Evolutionary conservation across 192 early-diverging fungal genomes (phyloP), one percentile per base, ranked within the genome.

Genomic region (Rhizophagus clarus): DNA sequence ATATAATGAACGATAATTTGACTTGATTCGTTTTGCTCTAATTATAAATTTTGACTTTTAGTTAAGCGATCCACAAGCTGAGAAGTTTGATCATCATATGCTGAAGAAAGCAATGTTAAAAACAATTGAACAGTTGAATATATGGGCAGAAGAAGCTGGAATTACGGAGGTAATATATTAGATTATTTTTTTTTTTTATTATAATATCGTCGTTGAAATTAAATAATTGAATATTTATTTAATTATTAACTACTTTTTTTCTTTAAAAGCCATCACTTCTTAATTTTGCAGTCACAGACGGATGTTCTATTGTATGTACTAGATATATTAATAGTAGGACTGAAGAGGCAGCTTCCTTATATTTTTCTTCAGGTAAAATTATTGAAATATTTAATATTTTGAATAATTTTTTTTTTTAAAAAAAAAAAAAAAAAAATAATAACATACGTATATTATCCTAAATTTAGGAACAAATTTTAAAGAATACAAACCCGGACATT

Each of bases 211-310:
- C 15, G 26, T 20, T 37, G 34, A 31, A 37, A 37, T 68, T 68
- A 14, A 69, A 29, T 34, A 32, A 3, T 8, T n/a, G n/a, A n/a
- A n/a, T n/a, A n/a, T n/a, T 69, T 29, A 34, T 67, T 37, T 70
- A 34, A 69, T 34, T 34, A 37, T 34, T 32, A 22, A 20, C 17
- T 69, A 42, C 11, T 20, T n/a, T 34, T n/a, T 70, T 42, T 70
- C 7, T 70, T 37, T 31, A 8, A 20, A 22, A 70, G 68, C 20
- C 88, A 26, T 93, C 93, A 11, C 80, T 94, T 73, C 85, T 95
- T 81, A 95, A 95, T 78, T 93, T 95, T 86, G 94, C 94, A 9
- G 92, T 95, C 7, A 95, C 94, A n/a, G 92, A 94, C 80, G 94
- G 94, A 7, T 89, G 89, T 72, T 84, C 87, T 9, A 91, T 95